Conservation (phyloP, 129 eudicot species). For the Cynara cardunculus region DNA sequence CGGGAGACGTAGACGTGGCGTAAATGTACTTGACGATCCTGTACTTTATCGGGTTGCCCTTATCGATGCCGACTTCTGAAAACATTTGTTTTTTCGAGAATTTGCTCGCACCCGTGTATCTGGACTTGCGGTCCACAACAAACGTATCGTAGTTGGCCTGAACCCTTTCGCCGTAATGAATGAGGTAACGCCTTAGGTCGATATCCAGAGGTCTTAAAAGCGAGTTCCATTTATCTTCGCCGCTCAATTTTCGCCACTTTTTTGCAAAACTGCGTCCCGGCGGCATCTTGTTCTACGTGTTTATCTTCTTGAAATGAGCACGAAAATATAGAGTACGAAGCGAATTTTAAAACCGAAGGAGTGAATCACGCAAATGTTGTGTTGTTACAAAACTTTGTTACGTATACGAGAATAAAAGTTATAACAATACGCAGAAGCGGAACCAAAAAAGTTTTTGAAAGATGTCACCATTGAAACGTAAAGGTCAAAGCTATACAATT, state of each 20-base stretch:
- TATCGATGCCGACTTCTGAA: constrained; percentile 31
- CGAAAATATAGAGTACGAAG: not conserved
- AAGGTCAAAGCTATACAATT: not conserved
- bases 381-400: constrained; percentile 8
- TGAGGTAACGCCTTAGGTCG: constrained; percentile 22
- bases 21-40: constrained; percentile 34
- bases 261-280: constrained; percentile 7
- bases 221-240: constrained; percentile 43
- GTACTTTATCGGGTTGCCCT: constrained; percentile 42
- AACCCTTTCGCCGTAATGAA: constrained; percentile 45
- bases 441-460: not conserved
- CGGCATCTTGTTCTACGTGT: not conserved
- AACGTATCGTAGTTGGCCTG: constrained; percentile 52
- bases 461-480: not conserved
- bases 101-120: constrained; percentile 42
- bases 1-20: constrained; percentile 33
- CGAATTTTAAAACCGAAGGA: not conserved
- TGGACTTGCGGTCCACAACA: constrained; percentile 31
- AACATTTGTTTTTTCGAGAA: constrained; percentile 32
- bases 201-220: constrained; percentile 39
- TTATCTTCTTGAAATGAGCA: not conserved
- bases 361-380: constrained; percentile 4
- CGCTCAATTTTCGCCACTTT: constrained; percentile 49
- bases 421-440: not conserved
- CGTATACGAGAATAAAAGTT: not conserved